Evolutionary conservation across 2,329 filamentous ascomycete species (phyloP).

Genomic region (Alternaria postmessia): DNA sequence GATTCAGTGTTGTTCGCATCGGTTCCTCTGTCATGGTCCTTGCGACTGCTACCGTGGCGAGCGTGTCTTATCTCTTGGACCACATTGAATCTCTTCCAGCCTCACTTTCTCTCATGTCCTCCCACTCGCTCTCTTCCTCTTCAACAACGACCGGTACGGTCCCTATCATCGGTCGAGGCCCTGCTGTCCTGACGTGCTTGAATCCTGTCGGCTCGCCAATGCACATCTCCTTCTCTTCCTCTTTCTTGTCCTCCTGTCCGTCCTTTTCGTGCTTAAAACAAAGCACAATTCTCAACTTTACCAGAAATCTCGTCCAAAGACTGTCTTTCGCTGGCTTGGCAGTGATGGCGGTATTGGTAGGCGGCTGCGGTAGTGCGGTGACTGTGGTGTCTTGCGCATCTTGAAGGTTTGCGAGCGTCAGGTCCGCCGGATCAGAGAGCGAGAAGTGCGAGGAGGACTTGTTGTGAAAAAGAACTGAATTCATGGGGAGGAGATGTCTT

Average conservation of each 20-base stretch:
- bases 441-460: not conserved
- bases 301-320: not conserved
- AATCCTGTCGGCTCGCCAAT: not conserved
- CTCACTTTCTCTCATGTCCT: constrained; percentile 6
- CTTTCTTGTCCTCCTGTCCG: not conserved
- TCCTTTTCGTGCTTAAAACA: not conserved
- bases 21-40: not conserved
- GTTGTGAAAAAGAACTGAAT: constrained; percentile 16
- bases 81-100: not conserved
- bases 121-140: constrained; percentile 7
- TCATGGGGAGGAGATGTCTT: constrained; percentile 21
- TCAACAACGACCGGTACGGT: not conserved
- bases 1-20: not conserved
- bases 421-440: not conserved
- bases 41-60: too few relatives aligned
- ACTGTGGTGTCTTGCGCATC: constrained; percentile 18
- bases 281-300: not conserved
- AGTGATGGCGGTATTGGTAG: not conserved
- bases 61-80: not conserved
- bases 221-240: not conserved
- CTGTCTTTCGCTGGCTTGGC: not conserved
- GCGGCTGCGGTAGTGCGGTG: constrained; percentile 18
- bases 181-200: not conserved
- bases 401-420: constrained; percentile 14
- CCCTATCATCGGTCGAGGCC: not conserved